phyloP scores from a whole-genome alignment of 768 basidiomycete genomes.

The Leucocoprinus sp. region DNA sequence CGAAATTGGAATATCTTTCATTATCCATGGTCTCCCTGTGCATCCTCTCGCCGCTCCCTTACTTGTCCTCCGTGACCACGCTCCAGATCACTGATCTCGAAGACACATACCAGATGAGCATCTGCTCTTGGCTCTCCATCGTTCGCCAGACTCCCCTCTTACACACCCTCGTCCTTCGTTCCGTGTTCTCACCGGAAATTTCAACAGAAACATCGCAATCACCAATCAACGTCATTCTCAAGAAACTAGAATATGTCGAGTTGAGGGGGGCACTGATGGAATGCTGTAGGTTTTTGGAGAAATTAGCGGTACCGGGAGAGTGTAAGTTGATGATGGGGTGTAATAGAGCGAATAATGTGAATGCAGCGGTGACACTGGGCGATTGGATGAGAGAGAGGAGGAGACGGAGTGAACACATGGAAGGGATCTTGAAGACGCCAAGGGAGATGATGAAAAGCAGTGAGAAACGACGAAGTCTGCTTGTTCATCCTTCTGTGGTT shows the following conservation, averaged over 20 bases:
- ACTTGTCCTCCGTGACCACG: neutral
- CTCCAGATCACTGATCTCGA: constrained; percentile 7
- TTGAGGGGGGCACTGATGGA: constrained; percentile 6
- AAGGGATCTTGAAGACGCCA: constrained; percentile 8
- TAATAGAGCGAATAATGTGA: constrained; percentile 8
- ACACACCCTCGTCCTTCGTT: neutral
- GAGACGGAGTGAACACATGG: constrained; percentile 7
- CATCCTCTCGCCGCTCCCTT: neutral
- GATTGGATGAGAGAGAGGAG: constrained; percentile 7
- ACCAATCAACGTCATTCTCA: constrained; percentile 6
- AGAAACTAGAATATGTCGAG: neutral
- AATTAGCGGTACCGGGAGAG: constrained; percentile 4
- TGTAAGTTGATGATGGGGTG: constrained; percentile 4
- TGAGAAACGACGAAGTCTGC: neutral
- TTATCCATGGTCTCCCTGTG: constrained; percentile 6
- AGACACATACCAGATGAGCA: constrained; percentile 4
- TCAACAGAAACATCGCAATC: neutral
- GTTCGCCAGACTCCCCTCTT: constrained; percentile 7
- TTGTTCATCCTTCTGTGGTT: neutral
- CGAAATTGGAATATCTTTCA: constrained; percentile 1
- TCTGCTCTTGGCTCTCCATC: constrained; percentile 3
- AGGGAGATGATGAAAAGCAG: neutral
- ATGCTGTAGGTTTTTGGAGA: constrained; percentile 6
- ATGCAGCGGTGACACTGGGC: neutral
- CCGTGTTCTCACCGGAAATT: constrained; percentile 1